Evolutionary conservation across 2,329 filamentous ascomycete species (phyloP).

Genomic region (Arthrobotrys pseudoclavata): DNA sequence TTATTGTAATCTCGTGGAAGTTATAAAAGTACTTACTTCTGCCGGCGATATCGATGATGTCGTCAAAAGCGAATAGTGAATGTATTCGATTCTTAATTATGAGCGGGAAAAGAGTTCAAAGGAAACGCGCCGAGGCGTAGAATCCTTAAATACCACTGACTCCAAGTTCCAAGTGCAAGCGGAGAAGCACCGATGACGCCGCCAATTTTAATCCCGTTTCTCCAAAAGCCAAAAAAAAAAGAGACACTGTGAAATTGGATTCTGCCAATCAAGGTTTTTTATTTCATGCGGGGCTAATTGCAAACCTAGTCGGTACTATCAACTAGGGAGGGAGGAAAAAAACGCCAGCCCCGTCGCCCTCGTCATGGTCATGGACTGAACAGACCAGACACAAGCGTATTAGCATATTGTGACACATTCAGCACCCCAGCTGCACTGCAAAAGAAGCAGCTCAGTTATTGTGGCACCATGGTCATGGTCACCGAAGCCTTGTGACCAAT

Average conservation of each 20-base stretch:
- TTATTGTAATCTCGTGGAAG: background rate
- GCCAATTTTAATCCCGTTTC: conserved; percentile 12
- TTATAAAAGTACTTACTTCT: background rate
- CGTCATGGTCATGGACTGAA: conserved; percentile 48
- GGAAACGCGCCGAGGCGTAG: conserved; percentile 1
- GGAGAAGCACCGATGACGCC: conserved; percentile 34
- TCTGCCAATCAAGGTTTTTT: conserved; percentile 31
- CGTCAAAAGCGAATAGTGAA: background rate
- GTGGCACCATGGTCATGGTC: conserved; percentile 21
- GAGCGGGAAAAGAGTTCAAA: background rate
- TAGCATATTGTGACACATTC: conserved; percentile 39
- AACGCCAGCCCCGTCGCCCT: conserved; percentile 33
- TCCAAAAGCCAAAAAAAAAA: conserved; percentile 1
- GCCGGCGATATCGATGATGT: background rate
- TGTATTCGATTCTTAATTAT: conserved; percentile 4
- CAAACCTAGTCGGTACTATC: background rate
- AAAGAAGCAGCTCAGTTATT: conserved; percentile 9
- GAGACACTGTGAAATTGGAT: background rate
- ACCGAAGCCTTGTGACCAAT: conserved; percentile 19
- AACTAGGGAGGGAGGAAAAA: background rate
- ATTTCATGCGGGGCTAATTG: conserved; percentile 6
- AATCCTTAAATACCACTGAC: conserved; percentile 25
- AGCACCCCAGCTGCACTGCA: background rate
- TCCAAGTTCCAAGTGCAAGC: background rate
- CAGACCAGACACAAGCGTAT: background rate